Base-by-base conservation (phyloP, 495 filamentous ascomycete species). In the Tuber calosporum region DNA sequence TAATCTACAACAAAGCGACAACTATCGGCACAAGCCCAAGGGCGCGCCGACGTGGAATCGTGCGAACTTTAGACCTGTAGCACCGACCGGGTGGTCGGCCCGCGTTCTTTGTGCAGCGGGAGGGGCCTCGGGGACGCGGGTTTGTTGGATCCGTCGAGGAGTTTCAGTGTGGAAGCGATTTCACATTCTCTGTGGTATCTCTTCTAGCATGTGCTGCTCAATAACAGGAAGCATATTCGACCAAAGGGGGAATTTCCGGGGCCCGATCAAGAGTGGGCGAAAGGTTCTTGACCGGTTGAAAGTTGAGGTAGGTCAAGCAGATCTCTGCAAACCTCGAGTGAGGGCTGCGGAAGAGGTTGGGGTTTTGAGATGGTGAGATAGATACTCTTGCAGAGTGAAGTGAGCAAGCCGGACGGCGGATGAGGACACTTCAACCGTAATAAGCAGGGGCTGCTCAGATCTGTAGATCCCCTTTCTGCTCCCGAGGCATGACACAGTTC, bases 161-260 rank as follows among this genome's bases (percentile, higher is more conserved):
- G 11, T 34, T 34, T 34, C 26, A 30, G 53, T 4, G 53, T 5
- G 11, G 53, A 62, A 62, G 53, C 13, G 53, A 30, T 30, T 30
- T 62, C 53, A 62, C 53, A 34, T 62, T 34, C 53, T 62, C 53
- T 34, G 26, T 34, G 53, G 19, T 19, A 62, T 62, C 53, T 34
- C 53, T 34, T 62, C 53, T 2, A 34, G 3, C 53, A 34, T 19
- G 30, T 62, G 53, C 26, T 62, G 53, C 53, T 62, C 19, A 62
- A 62, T 62, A 62, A 62, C 53, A 62, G 53, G 53, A 34, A 62
- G 53, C 53, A 62, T 62, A 62, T 62, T 62, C 53, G 53, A 62
- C 26, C 13, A 62, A 62, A 4, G 13, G 53, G 53, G 13, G 30
- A 30, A 22, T 53, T 62, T 26, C 15, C 26, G 53, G 53, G 53